These are phyloP conservation scores for Nakazawaea sp. DNA, from an alignment of 805 yeast genomes.

Conservation along the genomic window DNA sequence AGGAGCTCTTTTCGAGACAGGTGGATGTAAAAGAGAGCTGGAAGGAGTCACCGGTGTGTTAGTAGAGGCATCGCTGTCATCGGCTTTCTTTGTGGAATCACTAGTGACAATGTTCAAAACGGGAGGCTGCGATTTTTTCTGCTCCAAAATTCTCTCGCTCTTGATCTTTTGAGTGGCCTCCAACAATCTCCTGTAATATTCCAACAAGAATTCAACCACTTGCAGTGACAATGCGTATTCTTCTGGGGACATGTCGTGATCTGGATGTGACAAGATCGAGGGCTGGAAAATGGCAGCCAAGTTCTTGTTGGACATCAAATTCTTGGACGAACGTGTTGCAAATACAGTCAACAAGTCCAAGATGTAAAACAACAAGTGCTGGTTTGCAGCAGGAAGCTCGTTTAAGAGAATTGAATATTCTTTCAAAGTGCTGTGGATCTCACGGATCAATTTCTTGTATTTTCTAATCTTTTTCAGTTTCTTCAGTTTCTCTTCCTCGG, in stretches of 20 bases:
- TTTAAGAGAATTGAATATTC: constrained; percentile 67
- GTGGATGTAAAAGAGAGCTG: constrained; percentile 2
- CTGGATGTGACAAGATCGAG: constrained; percentile 86
- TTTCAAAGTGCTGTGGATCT: constrained; percentile 60
- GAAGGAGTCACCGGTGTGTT: constrained; percentile 8
- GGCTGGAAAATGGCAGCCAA: constrained; percentile 97
- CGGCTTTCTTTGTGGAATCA: not conserved
- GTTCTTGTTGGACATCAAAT: constrained; percentile 88
- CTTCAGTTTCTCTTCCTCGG: constrained; percentile 4
- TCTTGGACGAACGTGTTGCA: constrained; percentile 66
- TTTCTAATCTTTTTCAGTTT: constrained; percentile 29
- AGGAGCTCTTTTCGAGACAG: constrained; percentile 3
- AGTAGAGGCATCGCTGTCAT: constrained; percentile 1
- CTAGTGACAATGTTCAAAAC: constrained; percentile 2
- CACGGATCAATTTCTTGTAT: constrained; percentile 48
- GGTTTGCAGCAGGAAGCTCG: constrained; percentile 66
- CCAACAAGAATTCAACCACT: constrained; percentile 84
- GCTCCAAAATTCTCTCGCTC: constrained; percentile 1
- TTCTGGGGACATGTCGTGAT: constrained; percentile 86
- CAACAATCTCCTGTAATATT: constrained; percentile 72
- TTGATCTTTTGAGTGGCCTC: constrained; percentile 19
- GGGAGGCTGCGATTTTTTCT: not conserved
- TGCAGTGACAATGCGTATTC: constrained; percentile 84
- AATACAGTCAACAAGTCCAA: constrained; percentile 83
- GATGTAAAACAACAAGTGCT: constrained; percentile 78